Conservation (phyloP, 495 filamentous ascomycete genomes). For the Neurospora sp. region DNA sequence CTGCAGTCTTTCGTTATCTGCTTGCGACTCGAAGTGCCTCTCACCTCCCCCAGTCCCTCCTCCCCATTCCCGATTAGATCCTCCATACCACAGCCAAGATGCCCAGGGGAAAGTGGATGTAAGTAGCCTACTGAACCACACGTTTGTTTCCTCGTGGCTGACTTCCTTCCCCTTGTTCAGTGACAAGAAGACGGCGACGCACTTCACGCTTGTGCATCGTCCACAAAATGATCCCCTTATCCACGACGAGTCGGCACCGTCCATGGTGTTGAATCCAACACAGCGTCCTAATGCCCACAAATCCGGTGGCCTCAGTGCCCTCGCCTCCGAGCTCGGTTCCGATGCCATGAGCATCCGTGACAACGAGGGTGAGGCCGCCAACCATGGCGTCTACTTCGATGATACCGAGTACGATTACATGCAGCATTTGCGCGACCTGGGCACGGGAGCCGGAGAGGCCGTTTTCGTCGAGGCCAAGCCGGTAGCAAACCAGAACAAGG, state of each 20-base stretch:
- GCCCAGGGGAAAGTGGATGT: constrained; percentile 87
- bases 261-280: constrained; percentile 64
- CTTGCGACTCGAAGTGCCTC: constrained; percentile 4
- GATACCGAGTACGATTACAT: constrained; percentile 97
- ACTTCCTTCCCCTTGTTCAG: constrained; percentile 33
- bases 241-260: constrained; percentile 70
- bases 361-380: constrained; percentile 94
- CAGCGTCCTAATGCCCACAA: constrained; percentile 27
- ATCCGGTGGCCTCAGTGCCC: constrained; percentile 55
- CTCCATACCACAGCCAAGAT: constrained; percentile 38
- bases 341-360: constrained; percentile 50
- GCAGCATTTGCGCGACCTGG: constrained; percentile 91
- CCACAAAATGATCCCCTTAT: constrained; percentile 95
- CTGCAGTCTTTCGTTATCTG: not conserved
- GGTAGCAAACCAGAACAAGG: constrained; percentile 56
- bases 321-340: constrained; percentile 66
- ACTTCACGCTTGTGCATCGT: constrained; percentile 88
- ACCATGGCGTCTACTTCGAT: constrained; percentile 77
- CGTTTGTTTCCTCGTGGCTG: not conserved
- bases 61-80: not conserved
- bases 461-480: constrained; percentile 67
- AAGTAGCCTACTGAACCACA: constrained; percentile 26
- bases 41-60: not conserved
- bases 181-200: constrained; percentile 87
- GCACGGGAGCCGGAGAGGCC: constrained; percentile 47